Conservation (phyloP, 169 alveolate genomes). For the Theileria annulata region DNA sequence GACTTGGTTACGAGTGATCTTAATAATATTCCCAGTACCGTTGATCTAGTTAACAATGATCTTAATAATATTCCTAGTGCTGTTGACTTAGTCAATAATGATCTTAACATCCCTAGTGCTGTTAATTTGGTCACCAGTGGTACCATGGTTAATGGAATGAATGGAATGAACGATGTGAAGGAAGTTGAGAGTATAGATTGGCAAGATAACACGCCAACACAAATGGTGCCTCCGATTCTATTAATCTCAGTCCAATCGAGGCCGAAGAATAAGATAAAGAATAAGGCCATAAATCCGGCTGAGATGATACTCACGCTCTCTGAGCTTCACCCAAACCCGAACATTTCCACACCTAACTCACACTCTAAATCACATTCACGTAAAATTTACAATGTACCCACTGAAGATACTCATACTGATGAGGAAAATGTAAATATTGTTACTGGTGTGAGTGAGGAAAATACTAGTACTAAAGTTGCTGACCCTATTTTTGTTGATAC, state of each 20-base stretch:
- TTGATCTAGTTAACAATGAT: too few relatives aligned
- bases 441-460: not conserved
- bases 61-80: too few relatives aligned
- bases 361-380: constrained; percentile 19
- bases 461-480: not conserved
- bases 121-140: too few relatives aligned
- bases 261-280: not conserved
- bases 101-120: too few relatives aligned
- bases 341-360: not conserved
- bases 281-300: constrained; percentile 29
- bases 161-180: too few relatives aligned
- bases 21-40: too few relatives aligned
- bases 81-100: too few relatives aligned
- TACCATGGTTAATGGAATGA: too few relatives aligned
- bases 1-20: too few relatives aligned
- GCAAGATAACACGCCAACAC: not conserved
- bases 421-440: not conserved
- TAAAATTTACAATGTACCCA: not conserved
- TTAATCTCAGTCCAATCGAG: not conserved
- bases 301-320: constrained; percentile 31
- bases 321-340: constrained; percentile 47
- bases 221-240: not conserved
- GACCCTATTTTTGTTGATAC: not conserved
- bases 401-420: not conserved
- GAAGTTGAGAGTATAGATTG: not conserved